phyloP scores from a whole-genome alignment of 1,139 yeast species.

The Saccharomyces hybrid region DNA sequence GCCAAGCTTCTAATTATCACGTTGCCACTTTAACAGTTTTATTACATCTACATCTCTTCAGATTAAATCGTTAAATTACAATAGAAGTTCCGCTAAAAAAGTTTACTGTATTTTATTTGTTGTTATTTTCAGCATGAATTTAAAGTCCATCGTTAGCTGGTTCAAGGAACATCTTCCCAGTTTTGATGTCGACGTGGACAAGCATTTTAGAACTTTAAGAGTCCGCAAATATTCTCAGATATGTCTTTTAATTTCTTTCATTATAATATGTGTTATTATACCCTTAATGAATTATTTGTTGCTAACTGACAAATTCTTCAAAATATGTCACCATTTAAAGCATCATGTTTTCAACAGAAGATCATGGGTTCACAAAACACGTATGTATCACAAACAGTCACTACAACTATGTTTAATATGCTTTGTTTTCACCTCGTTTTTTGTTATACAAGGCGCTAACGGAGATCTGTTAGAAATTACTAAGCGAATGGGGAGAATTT shows the following conservation, averaged over 20 bases:
- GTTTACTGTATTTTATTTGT: not conserved
- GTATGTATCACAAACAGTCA: constrained; percentile 23
- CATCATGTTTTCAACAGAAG: constrained; percentile 17
- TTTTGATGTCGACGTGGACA: constrained; percentile 8
- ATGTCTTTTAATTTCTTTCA: constrained; percentile 8
- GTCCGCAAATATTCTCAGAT: constrained; percentile 5
- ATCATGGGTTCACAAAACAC: constrained; percentile 18
- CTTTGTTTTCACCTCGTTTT: not conserved
- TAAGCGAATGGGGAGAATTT: constrained; percentile 42
- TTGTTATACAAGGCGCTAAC: not conserved
- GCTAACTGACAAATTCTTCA: constrained; percentile 17
- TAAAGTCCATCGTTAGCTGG: not conserved
- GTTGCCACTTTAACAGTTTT: not conserved
- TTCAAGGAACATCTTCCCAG: constrained; percentile 5
- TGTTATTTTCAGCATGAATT: not conserved
- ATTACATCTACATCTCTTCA: not conserved
- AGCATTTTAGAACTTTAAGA: constrained; percentile 3
- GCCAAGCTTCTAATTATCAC: not conserved
- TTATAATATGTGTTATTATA: constrained; percentile 17
- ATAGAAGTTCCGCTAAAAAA: not conserved
- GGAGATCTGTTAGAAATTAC: constrained; percentile 25
- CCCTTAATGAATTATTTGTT: constrained; percentile 22
- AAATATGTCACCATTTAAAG: constrained; percentile 18
- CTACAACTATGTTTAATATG: constrained; percentile 21
- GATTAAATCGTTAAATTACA: not conserved